Base-by-base conservation (phyloP, 495 filamentous ascomycete species). In the Penicillium canariense region DNA sequence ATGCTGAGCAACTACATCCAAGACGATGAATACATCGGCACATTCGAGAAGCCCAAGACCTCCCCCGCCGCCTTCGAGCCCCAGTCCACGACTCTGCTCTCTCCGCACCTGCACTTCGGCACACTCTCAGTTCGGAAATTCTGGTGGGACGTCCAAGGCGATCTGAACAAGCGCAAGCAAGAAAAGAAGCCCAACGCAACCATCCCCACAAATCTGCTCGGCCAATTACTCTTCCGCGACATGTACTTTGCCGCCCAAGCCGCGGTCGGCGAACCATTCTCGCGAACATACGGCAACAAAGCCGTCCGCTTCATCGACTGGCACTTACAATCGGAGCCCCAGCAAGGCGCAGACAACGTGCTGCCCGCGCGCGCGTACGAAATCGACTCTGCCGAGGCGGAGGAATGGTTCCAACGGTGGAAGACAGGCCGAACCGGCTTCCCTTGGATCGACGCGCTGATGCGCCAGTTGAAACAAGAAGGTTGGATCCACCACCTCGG, bases 241-340 rank as follows among this genome's bases (percentile, higher is more conserved):
- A 90, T 89, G 86, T 90, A 88, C 68, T 88, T 90, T 53, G 86
- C 73, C 28, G 87, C 87, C 0, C 86, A 90, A 62, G 82, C 85
- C 2, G 73, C 76, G 0, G 68, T 89, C 2, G 86, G 86, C 3
- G 72, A 77, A 43, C 50, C 69, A 0, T 89, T 84, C 56, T 71
- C 66, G 4, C 81, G 82, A 48, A 85, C 82, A 3, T 59, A 77
- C 28, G 77, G 78, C 20, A 90, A 90, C 56, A 58, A 69, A 3
- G 67, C 82, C 52, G 84, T 79, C 36, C 73, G 84, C 22, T 87
- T 89, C 65, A 77, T 90, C 8, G 84, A 85, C 44, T 90, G 86
- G 85, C 85, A 88, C 57, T 66, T 88, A 11, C 84, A 82, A 8
- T 83, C 80, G 36, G 78, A 77, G 49, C 62, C 81, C 44, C 69